Conservation (phyloP, 306 rosid species). For the Acacia confusa region DNA sequence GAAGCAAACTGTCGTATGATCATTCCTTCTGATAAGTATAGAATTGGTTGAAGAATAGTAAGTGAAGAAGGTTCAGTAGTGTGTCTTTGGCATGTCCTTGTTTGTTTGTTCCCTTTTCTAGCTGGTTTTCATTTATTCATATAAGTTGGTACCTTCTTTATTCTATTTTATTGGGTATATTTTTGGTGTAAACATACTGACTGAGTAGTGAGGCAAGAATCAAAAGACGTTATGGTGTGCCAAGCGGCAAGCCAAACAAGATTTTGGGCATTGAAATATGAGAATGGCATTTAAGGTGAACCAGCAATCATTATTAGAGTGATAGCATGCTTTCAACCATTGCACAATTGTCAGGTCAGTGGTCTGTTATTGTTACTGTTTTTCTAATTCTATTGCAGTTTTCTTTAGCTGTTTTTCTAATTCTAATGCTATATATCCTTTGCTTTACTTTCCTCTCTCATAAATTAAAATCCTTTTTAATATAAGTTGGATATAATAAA, state of each 20-base stretch:
- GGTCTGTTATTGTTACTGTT: no score
- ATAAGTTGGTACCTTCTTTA: constrained; percentile 22
- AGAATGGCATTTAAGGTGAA: constrained; percentile 77
- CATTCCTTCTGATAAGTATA: constrained; percentile 56
- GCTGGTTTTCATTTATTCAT: constrained; percentile 11
- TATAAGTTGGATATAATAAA: no score
- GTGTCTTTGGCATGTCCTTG: constrained; percentile 7
- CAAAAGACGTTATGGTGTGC: constrained; percentile 90
- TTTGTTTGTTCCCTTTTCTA: constrained; percentile 10
- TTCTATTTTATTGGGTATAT: no score
- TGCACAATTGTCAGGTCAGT: no score
- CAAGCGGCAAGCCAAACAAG: constrained; percentile 89
- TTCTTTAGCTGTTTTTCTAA: no score
- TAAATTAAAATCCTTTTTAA: no score
- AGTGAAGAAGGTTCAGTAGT: constrained; percentile 19
- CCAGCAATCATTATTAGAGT: constrained; percentile 82
- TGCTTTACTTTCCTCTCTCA: no score
- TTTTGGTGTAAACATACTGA: constrained; percentile 29
- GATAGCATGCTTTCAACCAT: constrained; percentile 92
- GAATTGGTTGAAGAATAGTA: constrained; percentile 54
- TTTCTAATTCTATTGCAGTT: no score
- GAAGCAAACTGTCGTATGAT: constrained; percentile 50
- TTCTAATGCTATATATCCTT: no score
- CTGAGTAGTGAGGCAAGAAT: constrained; percentile 45
- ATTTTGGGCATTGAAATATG: constrained; percentile 90